Percentiles rank a stretch among this genome's conserved stretches.
Conservation (phyloP, 2,329 filamentous ascomycete species). For the Massarina eburnea region DNA sequence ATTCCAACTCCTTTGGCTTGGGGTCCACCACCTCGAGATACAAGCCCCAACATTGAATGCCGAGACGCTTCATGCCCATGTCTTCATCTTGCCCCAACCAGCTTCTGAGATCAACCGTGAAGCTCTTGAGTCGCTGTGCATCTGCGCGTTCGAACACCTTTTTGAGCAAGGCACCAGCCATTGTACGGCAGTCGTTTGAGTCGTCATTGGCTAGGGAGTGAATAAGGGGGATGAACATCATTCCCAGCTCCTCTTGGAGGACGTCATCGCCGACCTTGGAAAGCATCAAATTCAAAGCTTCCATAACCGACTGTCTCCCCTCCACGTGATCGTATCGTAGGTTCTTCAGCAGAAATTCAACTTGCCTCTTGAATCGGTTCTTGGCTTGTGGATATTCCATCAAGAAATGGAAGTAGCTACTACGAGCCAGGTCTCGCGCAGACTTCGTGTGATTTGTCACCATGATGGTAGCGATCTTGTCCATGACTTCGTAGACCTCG, state of each 20-base stretch:
- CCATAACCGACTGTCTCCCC: constrained; percentile 89
- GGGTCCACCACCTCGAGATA: constrained; percentile 74
- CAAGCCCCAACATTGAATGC: constrained; percentile 77
- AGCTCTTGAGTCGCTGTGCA: constrained; percentile 68
- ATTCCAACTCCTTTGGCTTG: constrained; percentile 65
- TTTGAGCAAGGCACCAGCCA: constrained; percentile 77
- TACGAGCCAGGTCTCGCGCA: constrained; percentile 83
- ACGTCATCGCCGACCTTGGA: constrained; percentile 76
- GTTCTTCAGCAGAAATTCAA: constrained; percentile 86
- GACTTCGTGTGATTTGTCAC: constrained; percentile 91
- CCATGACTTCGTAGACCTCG: constrained; percentile 85
- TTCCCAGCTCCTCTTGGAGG: constrained; percentile 77
- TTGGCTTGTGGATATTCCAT: constrained; percentile 93
- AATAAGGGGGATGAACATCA: constrained; percentile 83
- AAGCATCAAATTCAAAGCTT: constrained; percentile 83
- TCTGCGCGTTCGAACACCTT: constrained; percentile 79
- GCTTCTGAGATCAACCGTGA: constrained; percentile 68
- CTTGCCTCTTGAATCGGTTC: constrained; percentile 83
- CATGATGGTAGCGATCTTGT: constrained; percentile 83
- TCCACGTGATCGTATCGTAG: constrained; percentile 87
- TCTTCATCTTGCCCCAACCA: constrained; percentile 81
- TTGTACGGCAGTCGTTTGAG: constrained; percentile 78
- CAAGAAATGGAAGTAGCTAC: constrained; percentile 91
- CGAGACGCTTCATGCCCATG: constrained; percentile 67
- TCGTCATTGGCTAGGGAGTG: constrained; percentile 88